Conservation (phyloP, 495 filamentous ascomycete genomes). For the Xylaria curta region DNA sequence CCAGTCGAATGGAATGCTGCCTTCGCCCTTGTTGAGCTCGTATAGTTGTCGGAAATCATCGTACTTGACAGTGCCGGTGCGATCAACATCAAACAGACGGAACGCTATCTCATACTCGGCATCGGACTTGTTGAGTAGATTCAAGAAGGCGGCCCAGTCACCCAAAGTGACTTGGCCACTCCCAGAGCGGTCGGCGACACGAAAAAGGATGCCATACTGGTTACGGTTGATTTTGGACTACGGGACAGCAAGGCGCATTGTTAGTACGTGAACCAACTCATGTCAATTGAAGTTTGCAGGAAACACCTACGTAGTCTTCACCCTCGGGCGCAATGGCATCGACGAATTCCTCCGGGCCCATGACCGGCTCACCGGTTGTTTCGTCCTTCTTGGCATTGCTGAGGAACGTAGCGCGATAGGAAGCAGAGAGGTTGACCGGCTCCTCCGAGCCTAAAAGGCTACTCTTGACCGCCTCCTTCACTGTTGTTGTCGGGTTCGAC, state of each 20-base stretch:
- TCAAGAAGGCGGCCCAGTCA: conserved; percentile 93
- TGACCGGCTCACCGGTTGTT: conserved; percentile 74
- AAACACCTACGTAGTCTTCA: conserved; percentile 84
- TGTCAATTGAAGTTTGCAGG: not conserved
- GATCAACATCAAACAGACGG: conserved; percentile 87
- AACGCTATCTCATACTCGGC: conserved; percentile 99
- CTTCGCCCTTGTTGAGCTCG: conserved; percentile 77
- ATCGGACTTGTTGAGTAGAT: conserved; percentile 90
- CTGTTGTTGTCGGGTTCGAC: conserved; percentile 49
- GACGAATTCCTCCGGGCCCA: conserved; percentile 85
- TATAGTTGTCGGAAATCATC: conserved; percentile 83
- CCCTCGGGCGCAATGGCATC: conserved; percentile 84
- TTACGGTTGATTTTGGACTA: conserved; percentile 97
- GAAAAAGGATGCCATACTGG: conserved; percentile 92
- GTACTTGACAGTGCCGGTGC: conserved; percentile 82
- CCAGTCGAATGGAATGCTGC: conserved; percentile 94
- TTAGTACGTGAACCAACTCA: not conserved
- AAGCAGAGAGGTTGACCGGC: conserved; percentile 65
- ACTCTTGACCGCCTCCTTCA: conserved; percentile 79
- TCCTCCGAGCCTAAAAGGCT: conserved; percentile 71
- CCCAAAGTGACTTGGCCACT: conserved; percentile 74
- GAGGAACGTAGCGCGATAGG: conserved; percentile 74
- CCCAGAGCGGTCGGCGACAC: conserved; percentile 79
- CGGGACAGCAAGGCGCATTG: conserved; percentile 24
- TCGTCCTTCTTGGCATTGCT: conserved; percentile 78